Evolutionary conservation across 2,329 filamentous ascomycete genomes (phyloP), one percentile per base, ranked within the genome.

Genomic region (Pestalotiopsis sp.): DNA sequence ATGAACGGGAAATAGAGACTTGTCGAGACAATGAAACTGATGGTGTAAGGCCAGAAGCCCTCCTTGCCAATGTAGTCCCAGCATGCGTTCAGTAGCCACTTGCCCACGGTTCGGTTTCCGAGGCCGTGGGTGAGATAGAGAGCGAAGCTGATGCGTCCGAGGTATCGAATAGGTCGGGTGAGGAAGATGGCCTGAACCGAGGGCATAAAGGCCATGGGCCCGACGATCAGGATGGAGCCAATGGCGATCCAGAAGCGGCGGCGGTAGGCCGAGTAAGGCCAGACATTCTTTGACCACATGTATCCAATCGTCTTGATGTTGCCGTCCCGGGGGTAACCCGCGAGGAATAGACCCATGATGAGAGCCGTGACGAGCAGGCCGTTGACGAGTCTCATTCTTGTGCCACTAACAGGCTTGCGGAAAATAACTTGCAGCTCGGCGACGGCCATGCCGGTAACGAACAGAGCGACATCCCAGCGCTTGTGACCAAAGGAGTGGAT

Each of bases 41-140:
- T 71, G 13, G 72, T 71, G 62, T 75, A 77, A n/a, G 73, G 70
- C 69, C 74, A 75, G 25, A 70, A 67, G 2, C 73, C 70, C 4
- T 76, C 74, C 17, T 80, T 74, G 41, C 80, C 80, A 13, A 81
- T 66, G 20, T 74, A 68, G n/a, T 78, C 69, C 67, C 77, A 72
- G 83, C 72, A 74, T 4, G 38, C 45, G 11, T 72, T 69, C 25
- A 76, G 70, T 12, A 76, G 66, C 74, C 72, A 75, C 38, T 73
- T 73, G 52, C 76, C 75, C 25, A 77, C 61, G 20, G 74, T 77
- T 45, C 73, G 69, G 31, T 77, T 77, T 20, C 75, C 76, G 17
- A 77, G 82, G 0, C 87, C 87, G 72, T 90, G 87, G n/a, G 86
- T 83, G 6, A 90, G 80, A 72, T 90, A 90, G 3, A 90, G 80